phyloP scores from a whole-genome alignment of 1,139 yeast species.

The Geotrichum fermentans region DNA sequence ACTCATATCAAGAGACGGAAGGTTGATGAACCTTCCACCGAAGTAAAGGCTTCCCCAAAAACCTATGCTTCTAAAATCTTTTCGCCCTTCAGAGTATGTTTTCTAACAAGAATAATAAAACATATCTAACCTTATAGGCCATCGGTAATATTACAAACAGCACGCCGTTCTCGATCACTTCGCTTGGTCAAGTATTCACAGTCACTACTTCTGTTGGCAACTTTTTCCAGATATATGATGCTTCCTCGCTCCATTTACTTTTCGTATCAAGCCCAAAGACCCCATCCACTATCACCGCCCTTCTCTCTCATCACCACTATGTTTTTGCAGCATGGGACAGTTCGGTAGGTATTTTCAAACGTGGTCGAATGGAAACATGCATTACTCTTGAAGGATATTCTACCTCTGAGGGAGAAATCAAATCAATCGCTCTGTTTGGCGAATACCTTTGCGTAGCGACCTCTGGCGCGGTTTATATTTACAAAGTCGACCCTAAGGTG shows the following conservation, averaged over 20 bases:
- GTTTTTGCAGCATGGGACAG: constrained; percentile 75
- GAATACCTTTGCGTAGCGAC: constrained; percentile 65
- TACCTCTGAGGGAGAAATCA: constrained; percentile 38
- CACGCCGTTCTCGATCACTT: constrained; percentile 81
- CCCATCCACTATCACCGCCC: constrained; percentile 58
- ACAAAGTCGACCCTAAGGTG: constrained; percentile 49
- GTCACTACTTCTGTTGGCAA: constrained; percentile 87
- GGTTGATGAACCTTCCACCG: constrained; percentile 18
- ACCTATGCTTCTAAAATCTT: constrained; percentile 26
- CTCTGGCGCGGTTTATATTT: constrained; percentile 54
- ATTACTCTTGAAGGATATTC: constrained; percentile 36
- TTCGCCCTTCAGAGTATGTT: constrained; percentile 48
- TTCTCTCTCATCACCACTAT: constrained; percentile 78
- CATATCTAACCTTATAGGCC: constrained; percentile 28
- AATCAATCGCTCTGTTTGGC: constrained; percentile 64
- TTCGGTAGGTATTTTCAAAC: constrained; percentile 68
- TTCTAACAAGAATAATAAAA: too few relatives aligned
- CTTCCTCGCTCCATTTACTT: constrained; percentile 74
- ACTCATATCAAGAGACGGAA: constrained; percentile 23
- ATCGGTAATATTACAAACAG: constrained; percentile 52
- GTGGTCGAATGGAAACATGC: constrained; percentile 71
- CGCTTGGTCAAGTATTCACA: constrained; percentile 81
- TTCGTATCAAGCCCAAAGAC: constrained; percentile 85
- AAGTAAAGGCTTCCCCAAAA: constrained; percentile 8
- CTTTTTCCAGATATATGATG: constrained; percentile 90